phyloP scores from a whole-genome alignment of 2,329 filamentous ascomycete species.

The Calonectria montana region DNA sequence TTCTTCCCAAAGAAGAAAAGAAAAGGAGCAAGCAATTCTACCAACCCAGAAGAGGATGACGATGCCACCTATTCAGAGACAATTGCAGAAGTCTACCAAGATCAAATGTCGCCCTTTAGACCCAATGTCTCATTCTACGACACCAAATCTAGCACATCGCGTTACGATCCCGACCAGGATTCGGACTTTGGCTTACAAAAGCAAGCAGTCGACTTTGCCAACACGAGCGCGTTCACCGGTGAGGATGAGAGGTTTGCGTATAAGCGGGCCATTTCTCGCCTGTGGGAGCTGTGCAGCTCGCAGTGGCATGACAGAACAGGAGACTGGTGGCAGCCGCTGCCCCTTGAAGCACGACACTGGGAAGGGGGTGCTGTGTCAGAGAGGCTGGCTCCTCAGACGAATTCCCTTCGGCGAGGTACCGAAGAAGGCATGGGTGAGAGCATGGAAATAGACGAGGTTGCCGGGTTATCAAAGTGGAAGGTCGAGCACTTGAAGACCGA shows the following conservation, averaged over 20 bases:
- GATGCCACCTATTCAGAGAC: slow-evolving; percentile 59
- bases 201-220: slow-evolving; percentile 71
- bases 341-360: slow-evolving; percentile 74
- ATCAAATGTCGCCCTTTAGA: slow-evolving; percentile 79
- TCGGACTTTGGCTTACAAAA: slow-evolving; percentile 62
- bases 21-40: slow-evolving; percentile 6
- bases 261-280: slow-evolving; percentile 78
- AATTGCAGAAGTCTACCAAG: slow-evolving; percentile 78
- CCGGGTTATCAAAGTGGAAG: slow-evolving; percentile 53
- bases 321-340: slow-evolving; percentile 79
- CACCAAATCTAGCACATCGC: slow-evolving; percentile 56
- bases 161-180: slow-evolving; percentile 68
- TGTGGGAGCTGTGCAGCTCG: slow-evolving; percentile 84
- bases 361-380: slow-evolving; percentile 56
- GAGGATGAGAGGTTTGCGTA: slow-evolving; percentile 87
- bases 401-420: slow-evolving; percentile 7
- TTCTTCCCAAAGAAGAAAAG: slow-evolving; percentile 76
- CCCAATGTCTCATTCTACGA: slow-evolving; percentile 80
- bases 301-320: slow-evolving; percentile 76
- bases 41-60: slow-evolving; percentile 35
- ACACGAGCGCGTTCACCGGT: slow-evolving; percentile 76
- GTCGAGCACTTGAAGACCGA: slow-evolving; percentile 48
- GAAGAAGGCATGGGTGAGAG: slow-evolving; percentile 50
- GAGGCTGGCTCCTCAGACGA: slow-evolving; percentile 25
- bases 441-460: slow-evolving; percentile 50